Evolutionary conservation across 495 filamentous ascomycete genomes (phyloP), one percentile per base, ranked within the genome.

Genomic region (Penicillium riverlandense): DNA sequence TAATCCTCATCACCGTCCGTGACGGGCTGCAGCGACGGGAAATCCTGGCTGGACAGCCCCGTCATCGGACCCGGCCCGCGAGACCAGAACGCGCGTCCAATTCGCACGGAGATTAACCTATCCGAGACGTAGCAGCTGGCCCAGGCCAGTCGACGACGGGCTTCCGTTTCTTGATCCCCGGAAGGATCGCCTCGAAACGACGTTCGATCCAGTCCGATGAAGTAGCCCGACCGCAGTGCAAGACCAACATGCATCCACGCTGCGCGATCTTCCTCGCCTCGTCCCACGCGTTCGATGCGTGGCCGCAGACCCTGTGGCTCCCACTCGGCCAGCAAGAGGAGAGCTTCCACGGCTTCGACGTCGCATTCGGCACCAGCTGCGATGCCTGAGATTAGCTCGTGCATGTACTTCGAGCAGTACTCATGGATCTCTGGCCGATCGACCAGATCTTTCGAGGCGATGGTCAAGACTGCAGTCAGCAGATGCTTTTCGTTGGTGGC

Each of bases 181-280:
- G 68, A 66, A 11, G 63, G 47, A 47, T 69, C 59, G 43, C 67
- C 60, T 41, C 71, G 68, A 65, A 84, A 71, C 36, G 75, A 70
- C 35, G 79, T 73, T 43, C 72, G 62, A 48, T 84, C 80, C 28
- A 83, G 53, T 10, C 71, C 79, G 6, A 81, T 69, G 45, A 80
- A 82, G 50, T 83, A 83, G 0, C 76, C 80, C n/a, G 80, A 75
- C 33, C 80, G 70, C 9, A 84, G 50, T 1, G 80, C 80, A 6
- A 78, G 70, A 6, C 80, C 80, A 9, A 82, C 77, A 55, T 83
- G 79, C 79, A 83, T 83, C 80, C 80, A 84, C 4, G 78, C 76
- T 29, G 78, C 78, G 35, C 79, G 70, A 49, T 84, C 80, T 57
- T 84, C 80, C 57, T 83, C 78, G 8, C 79, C 80, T 28, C 76